Conservation (phyloP, 805 yeast species). For the Teunomyces barrocoloradensis region DNA sequence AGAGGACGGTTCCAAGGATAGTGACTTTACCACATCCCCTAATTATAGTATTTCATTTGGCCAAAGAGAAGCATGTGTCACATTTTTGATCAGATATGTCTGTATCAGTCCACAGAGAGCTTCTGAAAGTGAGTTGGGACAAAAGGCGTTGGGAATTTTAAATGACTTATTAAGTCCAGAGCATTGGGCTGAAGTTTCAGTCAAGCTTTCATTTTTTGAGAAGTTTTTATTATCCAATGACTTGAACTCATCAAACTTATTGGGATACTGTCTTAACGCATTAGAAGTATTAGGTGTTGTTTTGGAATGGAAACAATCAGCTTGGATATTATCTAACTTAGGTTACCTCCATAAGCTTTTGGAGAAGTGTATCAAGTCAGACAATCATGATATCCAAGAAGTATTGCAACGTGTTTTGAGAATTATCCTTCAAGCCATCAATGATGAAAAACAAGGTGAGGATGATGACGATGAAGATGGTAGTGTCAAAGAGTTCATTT, state of each 20-base stretch:
- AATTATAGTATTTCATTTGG: constrained; percentile 65
- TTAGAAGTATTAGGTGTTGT: constrained; percentile 84
- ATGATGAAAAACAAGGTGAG: constrained; percentile 36
- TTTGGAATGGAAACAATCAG: constrained; percentile 68
- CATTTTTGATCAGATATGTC: constrained; percentile 81
- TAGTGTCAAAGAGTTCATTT: constrained; percentile 60
- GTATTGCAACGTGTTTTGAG: constrained; percentile 72
- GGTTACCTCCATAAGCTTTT: constrained; percentile 67
- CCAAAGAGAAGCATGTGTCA: constrained; percentile 85
- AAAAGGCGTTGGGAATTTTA: constrained; percentile 74
- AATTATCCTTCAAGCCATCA: constrained; percentile 66
- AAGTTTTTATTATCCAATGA: constrained; percentile 80
- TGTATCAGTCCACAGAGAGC: constrained; percentile 85
- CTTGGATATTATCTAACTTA: constrained; percentile 77
- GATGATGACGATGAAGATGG: constrained; percentile 52
- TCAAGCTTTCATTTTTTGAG: constrained; percentile 83
- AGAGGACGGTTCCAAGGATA: constrained; percentile 13
- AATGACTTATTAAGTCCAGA: constrained; percentile 68
- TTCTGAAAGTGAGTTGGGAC: constrained; percentile 78
- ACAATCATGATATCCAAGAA: constrained; percentile 84
- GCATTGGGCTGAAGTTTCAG: constrained; percentile 87
- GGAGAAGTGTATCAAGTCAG: constrained; percentile 78
- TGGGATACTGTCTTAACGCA: constrained; percentile 86
- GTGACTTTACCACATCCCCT: constrained; percentile 47
- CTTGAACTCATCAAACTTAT: constrained; percentile 59